Base-by-base conservation (phyloP, 2,329 filamentous ascomycete species). In the Dactylellina leptospora region DNA sequence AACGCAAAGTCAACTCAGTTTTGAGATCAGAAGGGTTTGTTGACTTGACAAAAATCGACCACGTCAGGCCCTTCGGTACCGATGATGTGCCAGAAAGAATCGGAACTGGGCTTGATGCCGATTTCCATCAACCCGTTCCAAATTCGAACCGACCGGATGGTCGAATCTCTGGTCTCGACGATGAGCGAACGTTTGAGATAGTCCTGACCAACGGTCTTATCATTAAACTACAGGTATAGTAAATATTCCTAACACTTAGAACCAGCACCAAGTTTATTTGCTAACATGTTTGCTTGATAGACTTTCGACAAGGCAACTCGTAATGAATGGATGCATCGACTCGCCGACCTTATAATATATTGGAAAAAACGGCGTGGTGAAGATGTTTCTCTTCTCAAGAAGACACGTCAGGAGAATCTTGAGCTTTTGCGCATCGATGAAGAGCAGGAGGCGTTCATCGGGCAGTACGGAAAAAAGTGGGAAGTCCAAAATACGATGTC, bases 391-490 rank as follows among this genome's bases (percentile, higher is more conserved):
- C 82, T 86, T 22, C 83, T 86, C 76, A 87, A 87, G 74, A 79
- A 80, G 1, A 83, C 86, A 3, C 83, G 87, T 18, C 80, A 82
- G 56, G 82, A 82, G 56, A 90, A 90, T 74, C 81, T 89, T 28
- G 81, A 84, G 42, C 80, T 82, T 4, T 81, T 90, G 54, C 84
- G 85, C 53, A 87, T 90, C 63, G 87, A 89, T 76, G 87, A 90
- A 76, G 85, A 87, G 74, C 82, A 84, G 74, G 87, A 90, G 78
- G 86, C 87, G 0, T 79, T 84, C 44, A 79, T 89, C n/a, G 87
- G 87, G 8, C 86, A 88, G 76, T 89, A 86, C 76, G 86, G 86
- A 0, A 81, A 83, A 74, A 89, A 89, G 76, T 90, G 87, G 87
- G 87, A 90, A 77, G 86, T 89, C 20, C 85, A 82, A 13, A 84